Conservation (phyloP, 768 basidiomycete species). For the Termitomyces sp. region DNA sequence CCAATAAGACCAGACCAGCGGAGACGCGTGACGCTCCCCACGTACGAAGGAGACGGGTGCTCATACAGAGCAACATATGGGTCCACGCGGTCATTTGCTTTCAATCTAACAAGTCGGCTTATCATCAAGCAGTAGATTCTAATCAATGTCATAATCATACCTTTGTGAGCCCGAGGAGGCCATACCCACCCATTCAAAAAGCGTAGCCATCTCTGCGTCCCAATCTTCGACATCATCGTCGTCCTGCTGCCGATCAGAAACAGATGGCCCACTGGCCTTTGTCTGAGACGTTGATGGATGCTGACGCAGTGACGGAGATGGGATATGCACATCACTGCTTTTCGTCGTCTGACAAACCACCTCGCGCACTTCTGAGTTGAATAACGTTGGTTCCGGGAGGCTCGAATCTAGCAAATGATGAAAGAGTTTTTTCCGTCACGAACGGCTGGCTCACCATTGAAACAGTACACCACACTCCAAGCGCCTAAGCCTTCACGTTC, state of each 20-base stretch:
- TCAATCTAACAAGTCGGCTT: conserved; percentile 37
- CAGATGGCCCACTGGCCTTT: neutral
- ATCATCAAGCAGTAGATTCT: neutral
- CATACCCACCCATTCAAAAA: conserved; percentile 79
- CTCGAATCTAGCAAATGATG: conserved; percentile 14
- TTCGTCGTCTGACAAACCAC: conserved; percentile 24
- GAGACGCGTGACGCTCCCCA: conserved; percentile 50
- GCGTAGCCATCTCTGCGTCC: conserved; percentile 35
- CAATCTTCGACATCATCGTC: conserved; percentile 47
- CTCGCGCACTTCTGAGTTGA: conserved; percentile 10
- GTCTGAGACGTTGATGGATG: conserved; percentile 19
- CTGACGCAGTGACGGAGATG: conserved; percentile 28
- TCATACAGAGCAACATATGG: conserved; percentile 69
- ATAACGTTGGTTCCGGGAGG: conserved; percentile 17
- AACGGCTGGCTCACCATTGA: conserved; percentile 16
- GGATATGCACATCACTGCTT: conserved; percentile 36
- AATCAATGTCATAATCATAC: conserved; percentile 27
- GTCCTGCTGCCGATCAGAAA: conserved; percentile 4
- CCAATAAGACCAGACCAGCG: conserved; percentile 60
- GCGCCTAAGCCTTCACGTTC: conserved; percentile 23
- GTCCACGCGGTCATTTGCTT: conserved; percentile 60
- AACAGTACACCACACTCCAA: conserved; percentile 47
- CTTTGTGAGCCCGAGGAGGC: conserved; percentile 63
- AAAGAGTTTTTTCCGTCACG: too few species aligned
- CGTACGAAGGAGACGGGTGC: conserved; percentile 38